Evolutionary conservation across 148 eudicot genomes (phyloP).

Genomic region (Rhododendron ferrugineum): DNA sequence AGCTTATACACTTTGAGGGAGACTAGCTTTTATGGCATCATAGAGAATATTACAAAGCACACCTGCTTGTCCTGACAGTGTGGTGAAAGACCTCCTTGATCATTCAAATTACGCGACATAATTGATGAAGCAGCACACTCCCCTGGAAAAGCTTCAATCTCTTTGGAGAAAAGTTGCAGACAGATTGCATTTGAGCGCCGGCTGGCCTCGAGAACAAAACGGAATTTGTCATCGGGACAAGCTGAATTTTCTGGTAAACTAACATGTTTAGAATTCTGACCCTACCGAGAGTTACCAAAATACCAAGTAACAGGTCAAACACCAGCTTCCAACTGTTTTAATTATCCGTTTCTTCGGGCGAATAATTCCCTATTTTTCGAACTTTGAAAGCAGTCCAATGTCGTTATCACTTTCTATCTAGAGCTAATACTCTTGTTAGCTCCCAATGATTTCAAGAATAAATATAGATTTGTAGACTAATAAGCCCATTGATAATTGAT

Average conservation of each 20-base stretch:
- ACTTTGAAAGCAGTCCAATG: background rate
- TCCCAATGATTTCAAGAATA: background rate
- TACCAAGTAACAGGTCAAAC: constrained; percentile 7
- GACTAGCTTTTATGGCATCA: background rate
- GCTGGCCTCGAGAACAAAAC: constrained; percentile 68
- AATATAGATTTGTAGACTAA: background rate
- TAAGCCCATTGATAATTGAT: background rate
- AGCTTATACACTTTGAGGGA: constrained; percentile 1
- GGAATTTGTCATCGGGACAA: constrained; percentile 58
- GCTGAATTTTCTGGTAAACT: constrained; percentile 53
- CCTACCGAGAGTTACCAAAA: background rate
- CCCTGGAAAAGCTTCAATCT: constrained; percentile 77
- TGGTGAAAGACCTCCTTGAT: constrained; percentile 35
- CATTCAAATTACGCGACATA: constrained; percentile 60
- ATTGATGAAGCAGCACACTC: constrained; percentile 85
- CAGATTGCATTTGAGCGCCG: constrained; percentile 78
- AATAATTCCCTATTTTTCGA: background rate
- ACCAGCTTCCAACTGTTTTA: background rate
- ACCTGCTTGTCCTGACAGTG: constrained; percentile 36
- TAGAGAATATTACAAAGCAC: constrained; percentile 3
- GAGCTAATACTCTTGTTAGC: background rate
- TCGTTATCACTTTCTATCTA: background rate
- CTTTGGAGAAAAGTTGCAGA: constrained; percentile 77
- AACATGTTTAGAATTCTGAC: constrained; percentile 29
- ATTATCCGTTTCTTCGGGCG: background rate